These are phyloP conservation scores for Zygosaccharomyces pseudobailii DNA, from an alignment of 1,139 yeast species.

Conservation along the genomic window DNA sequence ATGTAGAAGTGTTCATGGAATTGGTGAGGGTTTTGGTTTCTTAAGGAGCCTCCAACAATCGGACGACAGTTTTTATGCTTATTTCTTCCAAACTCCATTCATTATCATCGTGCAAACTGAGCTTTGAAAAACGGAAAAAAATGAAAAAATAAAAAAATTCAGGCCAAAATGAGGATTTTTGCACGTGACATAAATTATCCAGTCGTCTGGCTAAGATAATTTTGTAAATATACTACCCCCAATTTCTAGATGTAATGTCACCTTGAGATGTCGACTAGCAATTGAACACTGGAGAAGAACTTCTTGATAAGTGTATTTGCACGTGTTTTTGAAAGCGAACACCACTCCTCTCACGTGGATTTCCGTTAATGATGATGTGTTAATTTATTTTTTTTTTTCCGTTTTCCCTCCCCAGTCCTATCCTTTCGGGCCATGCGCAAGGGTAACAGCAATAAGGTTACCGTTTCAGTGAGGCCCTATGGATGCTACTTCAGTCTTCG, in stretches of 20 bases:
- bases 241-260: too few species aligned
- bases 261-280: too few species aligned
- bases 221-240: too few species aligned
- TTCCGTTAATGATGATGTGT: background rate
- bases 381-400: background rate
- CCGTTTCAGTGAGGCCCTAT: background rate
- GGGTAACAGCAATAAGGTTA: slow-evolving; percentile 4
- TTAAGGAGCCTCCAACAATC: too few species aligned
- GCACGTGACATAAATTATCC: background rate
- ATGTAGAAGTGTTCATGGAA: slow-evolving; percentile 79
- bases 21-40: background rate
- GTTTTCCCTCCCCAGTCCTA: background rate
- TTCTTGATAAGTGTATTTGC: too few species aligned
- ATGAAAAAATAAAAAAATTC: background rate
- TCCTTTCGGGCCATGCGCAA: background rate
- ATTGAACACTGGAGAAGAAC: too few species aligned
- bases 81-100: background rate
- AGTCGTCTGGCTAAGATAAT: background rate
- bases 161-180: background rate
- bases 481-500: background rate
- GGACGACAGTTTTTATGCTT: background rate
- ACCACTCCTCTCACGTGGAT: background rate
- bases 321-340: too few species aligned
- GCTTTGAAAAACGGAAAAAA: background rate
- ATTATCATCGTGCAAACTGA: background rate